Conservation (phyloP, 768 basidiomycete genomes). For the Rhizopogon roseolus region DNA sequence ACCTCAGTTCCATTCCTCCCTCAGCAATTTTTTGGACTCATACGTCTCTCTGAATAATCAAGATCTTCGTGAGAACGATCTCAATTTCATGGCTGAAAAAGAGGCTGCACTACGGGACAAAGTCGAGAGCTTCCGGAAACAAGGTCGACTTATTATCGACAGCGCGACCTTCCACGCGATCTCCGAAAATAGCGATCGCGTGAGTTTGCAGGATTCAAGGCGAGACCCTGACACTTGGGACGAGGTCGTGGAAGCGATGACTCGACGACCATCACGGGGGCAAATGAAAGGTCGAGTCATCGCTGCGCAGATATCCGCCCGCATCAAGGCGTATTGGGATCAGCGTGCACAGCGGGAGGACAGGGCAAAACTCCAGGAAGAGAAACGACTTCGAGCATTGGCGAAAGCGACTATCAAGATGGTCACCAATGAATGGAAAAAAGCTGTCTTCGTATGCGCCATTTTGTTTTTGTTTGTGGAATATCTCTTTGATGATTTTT, state of each 20-base stretch:
- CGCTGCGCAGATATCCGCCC: conserved; percentile 55
- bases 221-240: conserved; percentile 52
- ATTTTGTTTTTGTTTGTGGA: neutral
- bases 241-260: conserved; percentile 45
- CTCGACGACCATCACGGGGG: conserved; percentile 17
- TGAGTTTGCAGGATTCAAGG: conserved; percentile 14
- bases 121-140: conserved; percentile 37
- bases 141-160: conserved; percentile 42
- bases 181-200: neutral
- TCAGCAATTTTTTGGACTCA: conserved; percentile 55
- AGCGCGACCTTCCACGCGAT: conserved; percentile 20
- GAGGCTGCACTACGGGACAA: conserved; percentile 42
- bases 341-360: conserved; percentile 57
- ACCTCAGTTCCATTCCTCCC: conserved; percentile 46
- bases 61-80: conserved; percentile 36
- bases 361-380: conserved; percentile 52
- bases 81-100: conserved; percentile 33
- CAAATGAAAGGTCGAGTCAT: conserved; percentile 33
- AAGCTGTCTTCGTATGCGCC: conserved; percentile 71
- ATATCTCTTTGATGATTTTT: neutral
- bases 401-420: conserved; percentile 70
- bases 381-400: conserved; percentile 57
- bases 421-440: conserved; percentile 80
- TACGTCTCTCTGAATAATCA: conserved; percentile 52
- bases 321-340: conserved; percentile 76